Percentiles rank a stretch among this genome's conserved stretches.
These are phyloP conservation scores for Fraxinus americana DNA, from an alignment of 257 asterid genomes.

Conservation along the genomic window DNA sequence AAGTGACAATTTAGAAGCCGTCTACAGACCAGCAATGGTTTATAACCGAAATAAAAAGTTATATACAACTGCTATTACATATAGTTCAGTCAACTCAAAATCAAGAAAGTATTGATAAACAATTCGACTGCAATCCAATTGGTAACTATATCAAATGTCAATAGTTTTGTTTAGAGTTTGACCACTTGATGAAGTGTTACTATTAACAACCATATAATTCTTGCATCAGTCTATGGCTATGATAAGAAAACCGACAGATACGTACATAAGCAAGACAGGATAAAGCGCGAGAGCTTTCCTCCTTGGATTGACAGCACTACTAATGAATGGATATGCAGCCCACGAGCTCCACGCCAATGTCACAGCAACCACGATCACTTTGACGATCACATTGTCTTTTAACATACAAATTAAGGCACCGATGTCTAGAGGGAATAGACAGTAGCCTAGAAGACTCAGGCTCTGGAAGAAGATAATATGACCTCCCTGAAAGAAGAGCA, in stretches of 20 bases:
- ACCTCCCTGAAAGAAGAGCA: slow-evolving; percentile 62
- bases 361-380: slow-evolving; percentile 75
- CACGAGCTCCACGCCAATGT: slow-evolving; percentile 96
- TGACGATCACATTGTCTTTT: slow-evolving; percentile 71
- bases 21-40: background rate
- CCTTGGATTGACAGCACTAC: slow-evolving; percentile 78
- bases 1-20: background rate
- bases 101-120: background rate
- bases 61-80: background rate
- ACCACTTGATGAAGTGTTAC: background rate
- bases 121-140: background rate
- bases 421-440: slow-evolving; percentile 85
- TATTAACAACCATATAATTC: background rate
- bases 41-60: background rate
- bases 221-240: slow-evolving; percentile 73
- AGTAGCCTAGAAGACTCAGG: slow-evolving; percentile 90
- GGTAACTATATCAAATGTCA: background rate
- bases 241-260: slow-evolving; percentile 94
- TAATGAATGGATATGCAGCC: slow-evolving; percentile 99
- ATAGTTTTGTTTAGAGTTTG: background rate
- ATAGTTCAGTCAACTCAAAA: background rate
- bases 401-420: slow-evolving; percentile 92
- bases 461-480: slow-evolving; percentile 99
- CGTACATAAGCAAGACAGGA: slow-evolving; percentile 94
- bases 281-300: slow-evolving; percentile 95